These are phyloP conservation scores for Iodosphaeria phyllophila DNA, from an alignment of 2,329 filamentous ascomycete species.

Conservation along the genomic window DNA sequence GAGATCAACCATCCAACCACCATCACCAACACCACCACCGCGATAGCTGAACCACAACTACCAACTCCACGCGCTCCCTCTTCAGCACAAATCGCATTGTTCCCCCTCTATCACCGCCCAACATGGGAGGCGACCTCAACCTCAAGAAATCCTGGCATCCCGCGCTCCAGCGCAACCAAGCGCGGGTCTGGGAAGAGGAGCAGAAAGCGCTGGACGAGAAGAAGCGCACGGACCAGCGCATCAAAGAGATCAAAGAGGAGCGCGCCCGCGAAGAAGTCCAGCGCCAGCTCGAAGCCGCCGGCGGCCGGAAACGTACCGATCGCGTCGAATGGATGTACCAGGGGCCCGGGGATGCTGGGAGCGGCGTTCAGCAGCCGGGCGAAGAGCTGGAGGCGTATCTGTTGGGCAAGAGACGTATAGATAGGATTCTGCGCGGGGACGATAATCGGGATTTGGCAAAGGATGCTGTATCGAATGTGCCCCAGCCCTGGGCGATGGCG, in stretches of 20 bases:
- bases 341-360: conserved; percentile 60
- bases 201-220: conserved; percentile 85
- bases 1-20: too few relatives aligned
- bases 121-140: conserved; percentile 62
- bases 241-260: conserved; percentile 89
- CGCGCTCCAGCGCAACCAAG: conserved; percentile 75
- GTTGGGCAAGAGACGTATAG: conserved; percentile 80
- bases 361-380: conserved; percentile 51
- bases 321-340: conserved; percentile 98
- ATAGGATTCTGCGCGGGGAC: conserved; percentile 60
- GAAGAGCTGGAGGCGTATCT: conserved; percentile 92
- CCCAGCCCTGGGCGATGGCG: too few relatives aligned
- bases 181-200: conserved; percentile 78
- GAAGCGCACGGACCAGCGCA: conserved; percentile 78
- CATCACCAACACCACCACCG: too few relatives aligned
- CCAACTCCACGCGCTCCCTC: too few relatives aligned
- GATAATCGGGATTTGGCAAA: conserved; percentile 72
- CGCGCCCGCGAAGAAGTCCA: conserved; percentile 83
- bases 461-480: too few relatives aligned
- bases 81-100: too few relatives aligned
- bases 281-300: conserved; percentile 71
- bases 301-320: conserved; percentile 60
- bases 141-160: conserved; percentile 94
- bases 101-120: conserved; percentile 1
- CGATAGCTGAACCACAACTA: too few relatives aligned